These are phyloP conservation scores for Yamadazyma atlantica DNA, from an alignment of 1,139 yeast genomes.

Conservation along the genomic window DNA sequence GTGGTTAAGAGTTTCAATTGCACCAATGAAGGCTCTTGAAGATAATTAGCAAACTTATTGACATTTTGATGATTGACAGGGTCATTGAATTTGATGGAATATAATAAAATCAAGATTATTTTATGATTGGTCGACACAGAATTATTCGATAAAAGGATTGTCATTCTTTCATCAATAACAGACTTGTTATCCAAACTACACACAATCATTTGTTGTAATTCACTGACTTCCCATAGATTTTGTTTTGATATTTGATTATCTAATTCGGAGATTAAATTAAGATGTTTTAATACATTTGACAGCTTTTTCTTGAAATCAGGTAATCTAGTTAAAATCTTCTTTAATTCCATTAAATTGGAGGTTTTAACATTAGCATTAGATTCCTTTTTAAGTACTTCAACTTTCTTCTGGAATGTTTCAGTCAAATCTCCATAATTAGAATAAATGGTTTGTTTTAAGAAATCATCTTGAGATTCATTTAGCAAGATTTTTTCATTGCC, in stretches of 20 bases:
- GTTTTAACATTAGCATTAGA: conserved; percentile 65
- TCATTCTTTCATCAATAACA: conserved; percentile 25
- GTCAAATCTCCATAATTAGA: conserved; percentile 94
- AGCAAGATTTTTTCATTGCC: conserved; percentile 29
- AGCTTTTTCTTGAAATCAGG: conserved; percentile 91
- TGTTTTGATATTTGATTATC: conserved; percentile 63
- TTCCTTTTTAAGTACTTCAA: conserved; percentile 75
- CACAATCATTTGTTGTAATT: conserved; percentile 81
- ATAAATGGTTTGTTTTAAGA: conserved; percentile 78
- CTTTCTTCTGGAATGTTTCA: conserved; percentile 82
- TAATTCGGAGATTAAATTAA: conserved; percentile 82
- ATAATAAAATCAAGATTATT: conserved; percentile 61
- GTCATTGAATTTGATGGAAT: conserved; percentile 60
- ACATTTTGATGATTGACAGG: conserved; percentile 16
- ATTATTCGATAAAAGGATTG: conserved; percentile 26
- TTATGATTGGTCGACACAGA: conserved; percentile 30
- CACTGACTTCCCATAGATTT: conserved; percentile 82
- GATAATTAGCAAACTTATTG: conserved; percentile 23
- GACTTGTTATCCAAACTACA: conserved; percentile 51
- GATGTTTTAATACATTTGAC: conserved; percentile 90
- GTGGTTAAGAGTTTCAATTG: conserved; percentile 34
- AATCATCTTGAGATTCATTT: conserved; percentile 60
- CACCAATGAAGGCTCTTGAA: conserved; percentile 34
- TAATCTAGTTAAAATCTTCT: conserved; percentile 82
- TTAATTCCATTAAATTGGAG: conserved; percentile 83